Evolutionary conservation across 768 basidiomycete species (phyloP), one percentile per base, ranked within the genome.

Genomic region (Psilocybe cyanescens): DNA sequence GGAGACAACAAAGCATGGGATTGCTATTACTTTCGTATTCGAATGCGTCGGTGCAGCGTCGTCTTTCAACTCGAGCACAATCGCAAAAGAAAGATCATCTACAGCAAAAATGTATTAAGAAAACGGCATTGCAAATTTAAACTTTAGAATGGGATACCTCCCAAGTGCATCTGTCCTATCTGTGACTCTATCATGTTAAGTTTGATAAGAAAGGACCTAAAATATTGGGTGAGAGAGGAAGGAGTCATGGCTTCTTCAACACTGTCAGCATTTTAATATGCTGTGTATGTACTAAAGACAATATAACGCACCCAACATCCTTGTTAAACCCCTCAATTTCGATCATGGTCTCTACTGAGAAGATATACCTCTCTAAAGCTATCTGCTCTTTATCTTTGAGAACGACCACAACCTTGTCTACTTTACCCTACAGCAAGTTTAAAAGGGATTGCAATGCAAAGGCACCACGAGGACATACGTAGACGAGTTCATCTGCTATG

Each of bases 291-390:
- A 24, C 24, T 41, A 44, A 3, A 6, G 3, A 14, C 16, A 48
- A 48, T n/a, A 41, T 3, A 2, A 44, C 71, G 58, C 65, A 90
- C 92, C 85, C 83, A 17, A 83, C 83, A 64, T 91, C 87, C 70
- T 87, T 91, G 71, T 90, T 82, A 74, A 83, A 90, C 0, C 79
- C 66, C 63, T 91, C 90, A 30, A 92, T 82, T 57, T 87, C 72
- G 30, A 94, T 84, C 86, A 96, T 89, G 72, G 83, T 90, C 62
- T 90, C 87, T n/a, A 97, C 72, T 24, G 93, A 87, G 72, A 97
- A 94, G 17, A 97, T 83, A 73, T 92, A 97, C 2, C 95, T 85
- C 72, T 99, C 96, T n/a, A 97, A 76, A 14, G 94, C 83, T 24
- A 88, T 78, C 62, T 94, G 88, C 8, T 91, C 83, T 64, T 86